These are phyloP conservation scores for Sanghuangporus weigelae DNA, from an alignment of 1,284 basidiomycete species.

Conservation along the genomic window DNA sequence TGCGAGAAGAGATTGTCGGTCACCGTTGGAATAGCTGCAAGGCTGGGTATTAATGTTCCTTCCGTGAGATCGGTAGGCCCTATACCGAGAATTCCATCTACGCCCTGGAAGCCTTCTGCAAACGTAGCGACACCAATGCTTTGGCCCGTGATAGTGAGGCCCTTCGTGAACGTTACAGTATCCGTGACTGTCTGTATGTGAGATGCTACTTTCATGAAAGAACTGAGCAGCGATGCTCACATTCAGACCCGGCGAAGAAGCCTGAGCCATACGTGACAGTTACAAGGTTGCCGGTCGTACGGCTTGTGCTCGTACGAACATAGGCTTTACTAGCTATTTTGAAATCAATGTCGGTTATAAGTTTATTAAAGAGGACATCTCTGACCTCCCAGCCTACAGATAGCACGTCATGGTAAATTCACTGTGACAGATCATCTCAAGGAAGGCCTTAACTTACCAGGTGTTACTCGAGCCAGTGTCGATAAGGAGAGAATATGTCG, in stretches of 20 bases:
- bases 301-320: slow-evolving; percentile 12
- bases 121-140: slow-evolving; percentile 52
- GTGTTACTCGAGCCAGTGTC: slow-evolving; percentile 21
- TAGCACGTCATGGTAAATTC: neutral
- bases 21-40: slow-evolving; percentile 36
- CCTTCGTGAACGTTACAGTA: slow-evolving; percentile 29
- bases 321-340: slow-evolving; percentile 2
- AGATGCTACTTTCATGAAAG: neutral
- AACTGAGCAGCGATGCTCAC: neutral
- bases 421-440: neutral
- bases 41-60: slow-evolving; percentile 16
- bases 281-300: slow-evolving; percentile 11
- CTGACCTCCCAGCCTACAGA: neutral
- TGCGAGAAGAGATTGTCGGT: slow-evolving; percentile 43
- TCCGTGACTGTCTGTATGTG: slow-evolving; percentile 17
- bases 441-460: slow-evolving; percentile 16
- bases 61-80: slow-evolving; percentile 29
- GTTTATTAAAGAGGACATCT: neutral
- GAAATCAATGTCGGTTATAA: neutral
- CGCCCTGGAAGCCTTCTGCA: slow-evolving; percentile 33
- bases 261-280: slow-evolving; percentile 19
- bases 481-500: slow-evolving; percentile 14
- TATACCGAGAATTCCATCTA: slow-evolving; percentile 51
- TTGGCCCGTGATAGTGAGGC: slow-evolving; percentile 35
- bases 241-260: slow-evolving; percentile 15